phyloP scores from a whole-genome alignment of 1,139 yeast species.

The Yamadazyma diddensiae region DNA sequence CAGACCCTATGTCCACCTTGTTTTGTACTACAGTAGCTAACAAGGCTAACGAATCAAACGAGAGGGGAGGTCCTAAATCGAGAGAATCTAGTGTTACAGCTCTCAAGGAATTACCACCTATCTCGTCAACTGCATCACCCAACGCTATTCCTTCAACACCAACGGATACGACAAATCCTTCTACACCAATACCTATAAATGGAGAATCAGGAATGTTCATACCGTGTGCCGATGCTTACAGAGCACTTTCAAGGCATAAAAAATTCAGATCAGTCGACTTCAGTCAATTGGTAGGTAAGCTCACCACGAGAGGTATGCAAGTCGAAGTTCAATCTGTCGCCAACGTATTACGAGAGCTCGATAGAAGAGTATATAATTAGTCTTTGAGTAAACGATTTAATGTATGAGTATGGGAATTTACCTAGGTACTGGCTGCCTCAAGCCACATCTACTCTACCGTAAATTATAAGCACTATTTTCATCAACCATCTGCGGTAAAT shows the following conservation, averaged over 20 bases:
- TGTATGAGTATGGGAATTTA: neutral
- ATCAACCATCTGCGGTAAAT: too few species aligned
- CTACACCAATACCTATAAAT: conserved; percentile 21
- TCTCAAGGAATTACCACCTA: conserved; percentile 2
- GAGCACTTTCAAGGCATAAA: conserved; percentile 77
- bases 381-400: neutral
- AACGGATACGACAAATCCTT: conserved; percentile 10
- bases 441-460: too few species aligned
- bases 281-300: conserved; percentile 67
- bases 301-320: conserved; percentile 81
- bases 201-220: conserved; percentile 48
- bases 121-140: conserved; percentile 10
- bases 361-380: conserved; percentile 58
- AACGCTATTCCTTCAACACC: conserved; percentile 1
- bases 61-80: conserved; percentile 13
- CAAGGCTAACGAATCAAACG: conserved; percentile 29
- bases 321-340: conserved; percentile 88
- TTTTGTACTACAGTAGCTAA: conserved; percentile 85
- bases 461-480: too few species aligned
- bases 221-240: conserved; percentile 87
- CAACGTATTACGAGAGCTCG: conserved; percentile 74
- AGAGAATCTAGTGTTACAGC: conserved; percentile 6
- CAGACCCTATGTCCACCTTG: conserved; percentile 84
- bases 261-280: conserved; percentile 72
- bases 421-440: too few species aligned